phyloP scores from a whole-genome alignment of 192 early-diverging fungal species.

The Entophlyctis luteolus region DNA sequence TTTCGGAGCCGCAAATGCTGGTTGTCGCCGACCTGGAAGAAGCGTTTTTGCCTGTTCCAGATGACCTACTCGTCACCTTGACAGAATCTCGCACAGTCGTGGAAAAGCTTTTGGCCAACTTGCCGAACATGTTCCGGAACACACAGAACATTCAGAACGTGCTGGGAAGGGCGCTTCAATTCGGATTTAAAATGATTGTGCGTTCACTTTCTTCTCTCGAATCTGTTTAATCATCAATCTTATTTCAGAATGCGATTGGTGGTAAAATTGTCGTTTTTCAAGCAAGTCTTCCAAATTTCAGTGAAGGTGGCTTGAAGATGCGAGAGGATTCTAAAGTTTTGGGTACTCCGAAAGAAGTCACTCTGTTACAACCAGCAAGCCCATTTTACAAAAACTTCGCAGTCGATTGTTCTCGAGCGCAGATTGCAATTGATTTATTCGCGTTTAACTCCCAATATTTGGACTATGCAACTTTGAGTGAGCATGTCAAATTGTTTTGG shows the following conservation, averaged over 20 bases:
- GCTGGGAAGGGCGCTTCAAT: conserved; percentile 76
- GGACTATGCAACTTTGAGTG: conserved; percentile 86
- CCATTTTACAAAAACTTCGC: conserved; percentile 90
- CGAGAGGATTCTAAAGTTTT: conserved; percentile 83
- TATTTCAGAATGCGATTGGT: conserved; percentile 63
- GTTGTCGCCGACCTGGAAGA: conserved; percentile 90
- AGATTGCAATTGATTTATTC: conserved; percentile 86
- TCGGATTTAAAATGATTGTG: conserved; percentile 78
- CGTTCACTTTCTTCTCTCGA: background rate
- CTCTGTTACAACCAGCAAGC: conserved; percentile 75
- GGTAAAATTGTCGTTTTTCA: conserved; percentile 88
- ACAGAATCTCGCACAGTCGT: conserved; percentile 73
- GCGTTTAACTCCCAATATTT: conserved; percentile 79
- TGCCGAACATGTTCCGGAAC: conserved; percentile 79
- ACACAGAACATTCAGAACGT: conserved; percentile 76
- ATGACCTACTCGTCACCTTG: conserved; percentile 85
- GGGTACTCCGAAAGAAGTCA: conserved; percentile 86
- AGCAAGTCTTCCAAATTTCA: conserved; percentile 74
- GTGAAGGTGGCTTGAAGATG: conserved; percentile 73
- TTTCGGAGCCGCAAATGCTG: conserved; percentile 88
- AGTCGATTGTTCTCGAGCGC: conserved; percentile 83
- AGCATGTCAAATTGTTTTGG: conserved; percentile 20
- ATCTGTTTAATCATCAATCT: background rate
- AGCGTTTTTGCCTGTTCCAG: conserved; percentile 80
- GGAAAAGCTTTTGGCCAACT: conserved; percentile 65